Base-by-base conservation (phyloP, 176 grass and related monocot species). In the Oryza punctata region DNA sequence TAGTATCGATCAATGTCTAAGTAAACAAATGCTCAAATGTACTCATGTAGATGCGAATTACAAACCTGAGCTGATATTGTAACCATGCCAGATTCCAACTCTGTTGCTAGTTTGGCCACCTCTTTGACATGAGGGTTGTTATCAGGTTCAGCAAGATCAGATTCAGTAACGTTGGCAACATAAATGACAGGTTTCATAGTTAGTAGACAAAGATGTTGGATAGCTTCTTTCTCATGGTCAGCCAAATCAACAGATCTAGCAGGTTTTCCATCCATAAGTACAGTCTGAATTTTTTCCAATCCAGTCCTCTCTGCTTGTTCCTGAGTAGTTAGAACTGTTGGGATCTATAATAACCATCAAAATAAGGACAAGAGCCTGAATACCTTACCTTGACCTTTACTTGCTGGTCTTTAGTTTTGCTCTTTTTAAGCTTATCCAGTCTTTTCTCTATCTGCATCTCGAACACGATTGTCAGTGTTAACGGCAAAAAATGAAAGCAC, bases 151-250 rank as follows among this genome's bases (percentile, higher is more conserved):
- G 96, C 89, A 82, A 99, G 77, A 88, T 99, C 96, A 83, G 91
- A 94, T 64, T 99, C 93, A 61, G 96, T 85, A 61, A 99, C 96
- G 87, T 99, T 99, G 86, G 96, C 96, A 64, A 99, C 96, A 78
- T 99, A 96, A 82, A 99, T 96, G 45, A 99, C 89, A 50, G 93
- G 93, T 81, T 99, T 99, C 96, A 99, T 99, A 38, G 93, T 99
- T 65, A 99, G 81, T 44, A 96, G 83, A 90, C 81, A 99, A 57
- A 96, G 93, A 79, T 99, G 93, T 1, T 81, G 88, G 85, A 99
- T 87, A 78, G 93, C 87, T 82, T 99, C 93, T 85, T 83, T 95
- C 83, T 95, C 93, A 84, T 96, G 88, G 32, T 99, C 91, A 82
- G 85, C 85, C 81, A 96, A 85, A 52, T 94, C 78, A 78, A 96